Base-by-base conservation (phyloP, 768 basidiomycete species). In the Symmetrospora coprosmae region DNA sequence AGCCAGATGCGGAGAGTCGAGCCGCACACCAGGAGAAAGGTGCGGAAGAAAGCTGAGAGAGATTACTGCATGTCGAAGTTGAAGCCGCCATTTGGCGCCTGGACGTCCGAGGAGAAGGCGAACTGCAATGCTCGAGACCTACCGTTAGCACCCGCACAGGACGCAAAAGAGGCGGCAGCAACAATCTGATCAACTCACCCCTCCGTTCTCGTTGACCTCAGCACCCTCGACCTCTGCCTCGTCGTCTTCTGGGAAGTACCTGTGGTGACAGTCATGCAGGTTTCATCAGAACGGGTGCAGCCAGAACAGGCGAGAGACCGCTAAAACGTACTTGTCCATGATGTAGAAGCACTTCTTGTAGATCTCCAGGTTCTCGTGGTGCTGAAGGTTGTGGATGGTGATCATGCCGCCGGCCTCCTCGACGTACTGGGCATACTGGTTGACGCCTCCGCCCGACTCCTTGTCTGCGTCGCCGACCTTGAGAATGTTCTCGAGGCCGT, bases 321-420 rank as follows among this genome's bases (percentile, higher is more conserved):
- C n/a, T n/a, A n/a, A 88, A 85, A 92, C 94, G 77, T 92, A 94
- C 71, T 91, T 91, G 76, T 88, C 85, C 85, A 87, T 87, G 70
- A 88, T 41, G 35, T 50, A 50, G 47, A 64, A 50, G 53, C 91
- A 92, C 77, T 99, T 97, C 81, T 96, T 96, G 77, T 99, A 99
- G 69, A 99, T 97, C 68, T 97, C 92, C 74, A 96, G 75, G 75
- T 99, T 99, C 76, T 99, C 92, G 74, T 97, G 94, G 74, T 92
- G 90, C 75, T 99, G 94, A 55, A 97, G 81, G 74, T 96, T 91
- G 78, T 99, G 92, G 72, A 99, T 96, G 19, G 89, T 86, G 67
- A 89, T 81, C 94, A 99, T 97, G 52, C 94, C 94, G 61, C 94
- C 91, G 9, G 91, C 91, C 75, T 99, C 94, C 74, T 99, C 94